Conservation (phyloP, 108 stramenopile species). For the Nitzschia putrida region DNA sequence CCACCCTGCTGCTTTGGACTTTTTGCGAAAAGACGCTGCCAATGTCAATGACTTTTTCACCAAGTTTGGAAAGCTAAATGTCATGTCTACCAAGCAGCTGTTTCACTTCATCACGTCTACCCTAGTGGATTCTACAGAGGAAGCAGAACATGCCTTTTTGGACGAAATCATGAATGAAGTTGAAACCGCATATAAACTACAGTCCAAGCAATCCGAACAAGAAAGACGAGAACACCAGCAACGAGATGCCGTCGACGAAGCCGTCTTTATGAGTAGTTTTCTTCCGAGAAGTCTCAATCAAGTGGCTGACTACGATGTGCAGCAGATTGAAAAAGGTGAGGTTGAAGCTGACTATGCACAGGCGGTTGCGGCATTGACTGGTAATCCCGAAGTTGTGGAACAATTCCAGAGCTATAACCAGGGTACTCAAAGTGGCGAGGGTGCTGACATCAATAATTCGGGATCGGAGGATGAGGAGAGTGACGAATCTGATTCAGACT, state of each 20-base stretch:
- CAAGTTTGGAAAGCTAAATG: conserved; percentile 79
- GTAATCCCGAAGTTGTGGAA: conserved; percentile 76
- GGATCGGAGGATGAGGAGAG: conserved; percentile 26
- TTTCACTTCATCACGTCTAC: conserved; percentile 84
- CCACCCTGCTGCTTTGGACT: conserved; percentile 95
- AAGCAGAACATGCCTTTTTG: conserved; percentile 59
- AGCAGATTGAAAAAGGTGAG: conserved; percentile 79
- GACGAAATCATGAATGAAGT: conserved; percentile 67
- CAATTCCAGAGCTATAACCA: conserved; percentile 33
- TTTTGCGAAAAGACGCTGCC: conserved; percentile 92
- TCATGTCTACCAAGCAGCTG: conserved; percentile 84
- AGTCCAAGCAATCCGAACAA: conserved; percentile 51
- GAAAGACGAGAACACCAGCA: conserved; percentile 61
- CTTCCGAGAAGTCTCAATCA: conserved; percentile 87
- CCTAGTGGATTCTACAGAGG: conserved; percentile 11
- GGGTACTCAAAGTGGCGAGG: conserved; percentile 37
- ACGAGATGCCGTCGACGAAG: conserved; percentile 81
- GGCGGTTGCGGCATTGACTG: conserved; percentile 86
- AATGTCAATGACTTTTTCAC: conserved; percentile 97
- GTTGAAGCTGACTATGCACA: conserved; percentile 88
- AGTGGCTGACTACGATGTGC: conserved; percentile 83
- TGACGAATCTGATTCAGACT: conserved; percentile 37
- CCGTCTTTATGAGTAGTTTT: conserved; percentile 92
- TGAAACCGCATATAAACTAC: conserved; percentile 30
- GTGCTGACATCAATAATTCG: conserved; percentile 41